Base-by-base conservation (phyloP, 306 rosid genomes). In the Vigna hirtella region DNA sequence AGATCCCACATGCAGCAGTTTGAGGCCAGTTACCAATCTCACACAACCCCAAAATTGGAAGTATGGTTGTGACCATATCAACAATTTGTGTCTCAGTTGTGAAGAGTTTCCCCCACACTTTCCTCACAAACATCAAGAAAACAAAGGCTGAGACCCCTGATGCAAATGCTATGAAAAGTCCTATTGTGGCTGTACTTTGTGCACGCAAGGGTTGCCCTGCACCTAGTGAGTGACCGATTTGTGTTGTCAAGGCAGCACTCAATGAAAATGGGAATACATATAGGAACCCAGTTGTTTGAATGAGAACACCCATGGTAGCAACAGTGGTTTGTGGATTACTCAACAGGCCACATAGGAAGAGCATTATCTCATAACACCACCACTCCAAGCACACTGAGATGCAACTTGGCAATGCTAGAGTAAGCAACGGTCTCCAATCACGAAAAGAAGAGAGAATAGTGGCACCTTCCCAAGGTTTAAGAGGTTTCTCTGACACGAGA, bases 281-380 rank as follows among this genome's bases (percentile, higher is more conserved):
- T 9, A 93, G 40, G 50, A 93, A 66, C 15, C 98, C 94, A 0
- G 94, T 89, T 43, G 98, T 93, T 77, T 93, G 98, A 56, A 93
- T 89, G 0, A 91, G 87, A 6, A 93, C 90, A 0, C 98, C 98
- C 98, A 93, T 93, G 1, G 98, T 87, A 9, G 97, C 94, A 17
- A 93, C 84, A 22, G 91, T 89, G 18, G 84, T 80, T 57, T 93
- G 87, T 32, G 97, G 97, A 66, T 90, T 83, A 11, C 79, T 82
- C 26, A 91, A 71, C 5, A 89, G 32, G 4, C 97, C 97, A 73
- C 98, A 91, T 14, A 91, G 77, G 52, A 91, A 87, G 69, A 93
- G 51, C 97, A 93, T 87, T 43, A 93, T 90, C 76, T 91, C 98
- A 28, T 93, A 93, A 83, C 97, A 91, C 98, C 98, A 91, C 97